Evolutionary conservation across 257 asterid species (phyloP).

Genomic region (Eustoma russellianum): DNA sequence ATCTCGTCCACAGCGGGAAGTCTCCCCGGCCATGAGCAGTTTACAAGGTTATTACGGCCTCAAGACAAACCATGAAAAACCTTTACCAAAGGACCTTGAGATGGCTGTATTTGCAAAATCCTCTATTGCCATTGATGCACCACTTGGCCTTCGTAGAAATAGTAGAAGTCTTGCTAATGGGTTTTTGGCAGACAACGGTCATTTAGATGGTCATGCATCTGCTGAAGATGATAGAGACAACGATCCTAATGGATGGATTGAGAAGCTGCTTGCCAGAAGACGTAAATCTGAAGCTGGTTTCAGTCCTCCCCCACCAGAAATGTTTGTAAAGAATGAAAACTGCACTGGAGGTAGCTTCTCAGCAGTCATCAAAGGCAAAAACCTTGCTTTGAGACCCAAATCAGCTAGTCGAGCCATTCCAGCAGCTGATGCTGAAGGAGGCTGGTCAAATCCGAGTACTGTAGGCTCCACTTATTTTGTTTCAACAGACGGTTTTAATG

Average conservation of each 20-base stretch:
- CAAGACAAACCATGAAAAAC: conserved; percentile 25
- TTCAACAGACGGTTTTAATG: conserved; percentile 28
- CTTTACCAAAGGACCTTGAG: conserved; percentile 43
- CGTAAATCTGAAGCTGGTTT: conserved; percentile 53
- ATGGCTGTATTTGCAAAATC: conserved; percentile 38
- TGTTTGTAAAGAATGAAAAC: conserved; percentile 57
- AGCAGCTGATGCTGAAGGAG: conserved; percentile 43
- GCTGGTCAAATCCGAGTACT: conserved; percentile 26
- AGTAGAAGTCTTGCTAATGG: conserved; percentile 57
- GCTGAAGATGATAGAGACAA: conserved; percentile 30
- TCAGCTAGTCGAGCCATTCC: conserved; percentile 28
- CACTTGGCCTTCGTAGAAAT: conserved; percentile 52
- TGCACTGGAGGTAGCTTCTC: conserved; percentile 32
- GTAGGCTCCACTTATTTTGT: conserved; percentile 40
- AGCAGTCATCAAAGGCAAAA: conserved; percentile 44
- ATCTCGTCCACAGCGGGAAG: conserved; percentile 41
- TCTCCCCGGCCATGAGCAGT: conserved; percentile 55
- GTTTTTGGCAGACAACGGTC: conserved; percentile 31
- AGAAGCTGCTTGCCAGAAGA: conserved; percentile 39
- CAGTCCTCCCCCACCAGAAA: conserved; percentile 41
- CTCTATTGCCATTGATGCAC: conserved; percentile 28
- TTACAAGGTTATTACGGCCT: conserved; percentile 56
- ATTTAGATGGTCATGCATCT: conserved; percentile 20
- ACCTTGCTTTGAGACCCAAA: conserved; percentile 71
- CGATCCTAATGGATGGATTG: conserved; percentile 38